Percentiles rank a stretch among this genome's conserved stretches.
These are phyloP conservation scores for Cutaneotrichosporon arboriforme DNA, from an alignment of 1,284 basidiomycete genomes.

Conservation along the genomic window DNA sequence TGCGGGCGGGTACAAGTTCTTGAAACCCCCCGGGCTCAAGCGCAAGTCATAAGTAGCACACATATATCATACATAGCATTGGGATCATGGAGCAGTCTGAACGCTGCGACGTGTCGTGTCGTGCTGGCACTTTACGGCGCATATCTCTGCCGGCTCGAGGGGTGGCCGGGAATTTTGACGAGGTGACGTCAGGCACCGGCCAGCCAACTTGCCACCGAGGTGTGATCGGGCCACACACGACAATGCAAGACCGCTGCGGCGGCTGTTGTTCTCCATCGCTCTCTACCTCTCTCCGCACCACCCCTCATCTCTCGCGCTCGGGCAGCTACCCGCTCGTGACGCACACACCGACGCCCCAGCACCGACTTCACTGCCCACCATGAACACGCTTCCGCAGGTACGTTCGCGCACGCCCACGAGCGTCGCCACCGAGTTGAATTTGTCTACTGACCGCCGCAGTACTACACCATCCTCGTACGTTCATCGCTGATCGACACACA, in stretches of 20 bases:
- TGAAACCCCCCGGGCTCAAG: constrained; percentile 22
- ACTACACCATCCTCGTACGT: constrained; percentile 43
- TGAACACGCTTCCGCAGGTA: constrained; percentile 18
- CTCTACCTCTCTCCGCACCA: not conserved
- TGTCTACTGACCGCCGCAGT: constrained; percentile 21
- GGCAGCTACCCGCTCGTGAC: not conserved
- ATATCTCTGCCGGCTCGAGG: not conserved
- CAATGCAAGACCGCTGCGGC: too few relatives aligned
- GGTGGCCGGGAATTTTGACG: not conserved
- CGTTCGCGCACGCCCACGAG: not conserved
- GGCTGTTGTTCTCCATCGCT: too few relatives aligned
- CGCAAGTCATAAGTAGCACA: constrained; percentile 7
- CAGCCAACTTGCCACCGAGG: not conserved
- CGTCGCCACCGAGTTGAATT: too few relatives aligned
- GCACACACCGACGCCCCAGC: not conserved
- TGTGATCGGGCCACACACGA: not conserved
- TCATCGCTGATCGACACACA: not conserved
- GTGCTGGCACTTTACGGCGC: too few relatives aligned
- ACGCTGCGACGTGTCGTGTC: not conserved
- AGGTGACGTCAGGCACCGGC: not conserved
- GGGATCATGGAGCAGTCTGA: not conserved
- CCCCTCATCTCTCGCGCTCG: not conserved
- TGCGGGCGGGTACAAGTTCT: constrained; percentile 61
- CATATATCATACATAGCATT: not conserved
- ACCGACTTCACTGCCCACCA: not conserved